Conservation (phyloP, 192 early-diverging fungal genomes). For the Backusella psychrophila region DNA sequence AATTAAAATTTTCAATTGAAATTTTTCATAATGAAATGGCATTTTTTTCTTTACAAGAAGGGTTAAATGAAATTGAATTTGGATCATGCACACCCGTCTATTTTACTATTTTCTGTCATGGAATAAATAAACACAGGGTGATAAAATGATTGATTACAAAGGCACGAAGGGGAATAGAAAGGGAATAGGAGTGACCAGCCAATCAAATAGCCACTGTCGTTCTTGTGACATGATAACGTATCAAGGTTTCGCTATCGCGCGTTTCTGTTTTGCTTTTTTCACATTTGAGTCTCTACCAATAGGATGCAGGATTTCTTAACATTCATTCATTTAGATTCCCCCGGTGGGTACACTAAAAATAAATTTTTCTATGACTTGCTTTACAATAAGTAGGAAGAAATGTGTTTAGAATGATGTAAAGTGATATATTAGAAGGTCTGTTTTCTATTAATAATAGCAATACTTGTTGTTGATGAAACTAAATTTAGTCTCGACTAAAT, state of each 20-base stretch:
- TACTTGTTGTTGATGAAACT: not conserved
- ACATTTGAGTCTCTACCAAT: constrained; percentile 6
- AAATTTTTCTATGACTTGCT: not conserved
- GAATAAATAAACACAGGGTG: not conserved
- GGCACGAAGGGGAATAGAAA: not conserved
- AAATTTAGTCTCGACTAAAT: not conserved
- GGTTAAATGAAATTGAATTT: not conserved
- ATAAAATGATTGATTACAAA: constrained; percentile 10
- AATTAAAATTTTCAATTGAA: constrained; percentile 1
- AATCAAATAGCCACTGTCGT: not conserved
- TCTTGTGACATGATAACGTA: constrained; percentile 9
- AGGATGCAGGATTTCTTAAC: not conserved
- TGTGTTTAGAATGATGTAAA: not conserved
- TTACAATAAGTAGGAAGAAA: not conserved
- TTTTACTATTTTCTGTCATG: not conserved
- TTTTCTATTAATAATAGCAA: not conserved
- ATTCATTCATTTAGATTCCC: constrained; percentile 8
- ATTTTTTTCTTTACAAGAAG: not conserved
- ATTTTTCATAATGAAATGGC: not conserved
- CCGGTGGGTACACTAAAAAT: not conserved
- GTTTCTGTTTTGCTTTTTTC: constrained; percentile 5
- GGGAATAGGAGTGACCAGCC: not conserved
- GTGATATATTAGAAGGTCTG: not conserved
- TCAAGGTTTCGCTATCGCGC: constrained; percentile 8
- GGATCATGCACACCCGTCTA: not conserved